Conservation (phyloP, 2,329 filamentous ascomycete species). For the Cercospora janseana region DNA sequence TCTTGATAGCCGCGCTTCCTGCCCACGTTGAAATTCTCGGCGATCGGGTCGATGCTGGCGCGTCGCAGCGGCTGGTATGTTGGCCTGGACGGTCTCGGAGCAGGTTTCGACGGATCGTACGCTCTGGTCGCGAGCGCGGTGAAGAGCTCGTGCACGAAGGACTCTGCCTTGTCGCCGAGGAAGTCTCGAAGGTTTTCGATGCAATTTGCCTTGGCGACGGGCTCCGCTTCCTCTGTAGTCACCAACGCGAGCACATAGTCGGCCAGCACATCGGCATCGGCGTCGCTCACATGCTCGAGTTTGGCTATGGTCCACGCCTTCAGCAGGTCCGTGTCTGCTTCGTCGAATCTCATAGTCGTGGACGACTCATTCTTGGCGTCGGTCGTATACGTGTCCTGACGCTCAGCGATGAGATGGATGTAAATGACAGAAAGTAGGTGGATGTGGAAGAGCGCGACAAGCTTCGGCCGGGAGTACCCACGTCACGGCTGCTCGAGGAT, state of each 20-base stretch:
- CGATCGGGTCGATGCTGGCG: slow-evolving; percentile 30
- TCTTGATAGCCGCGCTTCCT: slow-evolving; percentile 60
- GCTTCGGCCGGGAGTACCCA: too few relatives aligned
- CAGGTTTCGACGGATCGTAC: slow-evolving; percentile 35
- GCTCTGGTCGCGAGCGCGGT: slow-evolving; percentile 59
- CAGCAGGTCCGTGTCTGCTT: slow-evolving; percentile 56
- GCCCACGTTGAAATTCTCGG: slow-evolving; percentile 37
- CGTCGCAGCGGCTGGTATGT: slow-evolving; percentile 18
- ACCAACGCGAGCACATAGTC: slow-evolving; percentile 81
- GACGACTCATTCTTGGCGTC: background rate
- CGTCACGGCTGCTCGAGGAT: too few relatives aligned
- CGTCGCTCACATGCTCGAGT: slow-evolving; percentile 72
- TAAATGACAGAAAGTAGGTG: too few relatives aligned
- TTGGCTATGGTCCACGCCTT: slow-evolving; percentile 77
- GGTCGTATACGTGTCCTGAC: too few relatives aligned
- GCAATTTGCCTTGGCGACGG: slow-evolving; percentile 65
- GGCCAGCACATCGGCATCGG: slow-evolving; percentile 76
- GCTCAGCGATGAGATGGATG: too few relatives aligned
- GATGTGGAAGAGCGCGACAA: too few relatives aligned
- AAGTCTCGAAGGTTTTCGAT: slow-evolving; percentile 73
- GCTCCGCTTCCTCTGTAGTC: slow-evolving; percentile 64
- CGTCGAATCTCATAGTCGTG: slow-evolving; percentile 53
- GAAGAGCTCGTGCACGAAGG: slow-evolving; percentile 72
- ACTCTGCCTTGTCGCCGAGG: slow-evolving; percentile 61
- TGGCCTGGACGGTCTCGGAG: slow-evolving; percentile 20